These are phyloP conservation scores for Globomyces sp. DNA, from an alignment of 371 early-diverging fungal species.

Conservation along the genomic window DNA sequence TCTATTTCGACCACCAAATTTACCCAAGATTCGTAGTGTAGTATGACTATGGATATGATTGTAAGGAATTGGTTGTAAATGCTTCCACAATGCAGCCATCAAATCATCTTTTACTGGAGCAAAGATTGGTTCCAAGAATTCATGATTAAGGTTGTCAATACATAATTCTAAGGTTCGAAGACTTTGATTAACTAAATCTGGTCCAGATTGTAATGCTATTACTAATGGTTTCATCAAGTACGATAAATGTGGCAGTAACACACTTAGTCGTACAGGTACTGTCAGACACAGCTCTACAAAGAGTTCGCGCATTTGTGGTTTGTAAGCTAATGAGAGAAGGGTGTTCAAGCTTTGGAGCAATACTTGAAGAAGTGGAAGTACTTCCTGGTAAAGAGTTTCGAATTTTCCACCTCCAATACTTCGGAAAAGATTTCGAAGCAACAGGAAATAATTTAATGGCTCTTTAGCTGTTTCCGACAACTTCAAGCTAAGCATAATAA, in stretches of 20 bases:
- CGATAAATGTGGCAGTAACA: conserved; percentile 90
- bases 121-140: conserved; percentile 96
- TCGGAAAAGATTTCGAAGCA: conserved; percentile 90
- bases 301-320: conserved; percentile 79
- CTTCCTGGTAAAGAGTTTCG: conserved; percentile 84
- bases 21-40: conserved; percentile 93
- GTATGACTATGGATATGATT: conserved; percentile 78
- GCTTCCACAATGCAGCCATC: conserved; percentile 89
- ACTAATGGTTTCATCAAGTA: conserved; percentile 96
- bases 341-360: conserved; percentile 87
- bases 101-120: conserved; percentile 90
- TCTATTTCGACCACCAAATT: conserved; percentile 91
- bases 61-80: conserved; percentile 82
- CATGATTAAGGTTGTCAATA: conserved; percentile 96
- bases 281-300: conserved; percentile 85
- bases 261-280: conserved; percentile 95
- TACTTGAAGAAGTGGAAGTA: conserved; percentile 85
- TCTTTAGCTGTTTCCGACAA: conserved; percentile 77
- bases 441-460: conserved; percentile 87
- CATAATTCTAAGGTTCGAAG: conserved; percentile 96
- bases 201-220: conserved; percentile 86
- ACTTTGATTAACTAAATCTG: conserved; percentile 92
- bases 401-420: conserved; percentile 80
- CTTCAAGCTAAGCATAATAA: conserved; percentile 88
- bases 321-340: conserved; percentile 75